Base-by-base conservation (phyloP, 1,284 basidiomycete species). In the Tausonia pullulans region DNA sequence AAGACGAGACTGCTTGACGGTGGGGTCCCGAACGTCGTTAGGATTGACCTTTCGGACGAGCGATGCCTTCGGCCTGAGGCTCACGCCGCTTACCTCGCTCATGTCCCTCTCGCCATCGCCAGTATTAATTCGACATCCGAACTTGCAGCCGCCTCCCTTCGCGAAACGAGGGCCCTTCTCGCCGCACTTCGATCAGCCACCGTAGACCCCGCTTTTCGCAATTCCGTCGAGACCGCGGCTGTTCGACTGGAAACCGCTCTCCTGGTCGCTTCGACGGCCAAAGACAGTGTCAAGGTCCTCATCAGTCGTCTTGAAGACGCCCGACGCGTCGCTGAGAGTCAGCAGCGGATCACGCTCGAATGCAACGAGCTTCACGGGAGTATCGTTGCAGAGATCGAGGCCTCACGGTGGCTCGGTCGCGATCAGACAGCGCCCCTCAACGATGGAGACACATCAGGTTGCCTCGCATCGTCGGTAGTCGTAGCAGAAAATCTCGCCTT, bases 131-230 rank as follows among this genome's bases (percentile, higher is more conserved):
- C 57, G n/a, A 11, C 50, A 6, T 13, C 27, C 51, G 41, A 27
- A 3, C 45, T 27, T 2, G 16, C 61, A 1, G 10, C 14, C 2
- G 10, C 14, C 8, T 2, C 11, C 40, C 27, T 66, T 3, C 43
- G 54, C 8, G 53, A 62, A 43, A 53, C 58, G 13, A 10, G 57
- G 4, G 45, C 49, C n/a, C 61, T 66, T 3, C 40, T 66, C 5
- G 56, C 63, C 44, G 57, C 58, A 13, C 50, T 66, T 13, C 57
- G 53, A 9, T 43, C 51, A 4, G 41, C 51, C 16, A 61, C 57
- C 5, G 45, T 66, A 40, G 65, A 62, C n/a, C 61, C 57, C 6
- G 50, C 59, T 49, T 58, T 62, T 41, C 46, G 52, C 1, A 49
- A 44, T 2, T 13, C 46, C 7, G 58, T 66, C 13, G 51, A 63